Percentiles rank a stretch among this genome's conserved stretches.
Conservation (phyloP, 305 asterid species). For the Ilex paraguariensis region DNA sequence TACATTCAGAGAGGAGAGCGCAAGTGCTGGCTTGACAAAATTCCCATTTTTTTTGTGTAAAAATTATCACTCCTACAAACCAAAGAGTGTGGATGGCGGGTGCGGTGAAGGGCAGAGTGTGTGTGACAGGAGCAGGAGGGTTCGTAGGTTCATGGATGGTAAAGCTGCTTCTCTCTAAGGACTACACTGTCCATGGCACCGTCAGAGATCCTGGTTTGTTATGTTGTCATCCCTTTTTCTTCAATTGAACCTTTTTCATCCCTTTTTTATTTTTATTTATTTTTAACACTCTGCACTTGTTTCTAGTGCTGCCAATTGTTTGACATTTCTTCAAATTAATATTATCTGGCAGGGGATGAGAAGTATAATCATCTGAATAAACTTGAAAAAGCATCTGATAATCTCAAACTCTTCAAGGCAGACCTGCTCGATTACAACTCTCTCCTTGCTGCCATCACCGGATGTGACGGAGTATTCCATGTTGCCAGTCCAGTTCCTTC, state of each 20-base stretch:
- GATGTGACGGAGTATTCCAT: conserved; percentile 76
- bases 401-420: conserved; percentile 55
- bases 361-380: conserved; percentile 52
- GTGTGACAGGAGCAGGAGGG: conserved; percentile 46
- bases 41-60: too few species aligned
- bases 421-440: conserved; percentile 66
- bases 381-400: conserved; percentile 46
- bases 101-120: conserved; percentile 7
- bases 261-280: background rate
- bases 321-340: background rate
- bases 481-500: conserved; percentile 75
- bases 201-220: conserved; percentile 33
- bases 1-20: too few species aligned
- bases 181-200: conserved; percentile 34
- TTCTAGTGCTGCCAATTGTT: too few species aligned
- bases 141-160: conserved; percentile 36
- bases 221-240: background rate
- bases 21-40: too few species aligned
- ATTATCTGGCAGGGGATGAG: conserved; percentile 33
- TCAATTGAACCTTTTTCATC: too few species aligned
- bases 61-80: too few species aligned
- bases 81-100: background rate
- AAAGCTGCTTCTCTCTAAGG: conserved; percentile 35
- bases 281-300: background rate
- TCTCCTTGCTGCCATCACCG: conserved; percentile 50